Evolutionary conservation across 163 green algal genomes (phyloP).

Genomic region (Chlamydomonas reinhardtii): DNA sequence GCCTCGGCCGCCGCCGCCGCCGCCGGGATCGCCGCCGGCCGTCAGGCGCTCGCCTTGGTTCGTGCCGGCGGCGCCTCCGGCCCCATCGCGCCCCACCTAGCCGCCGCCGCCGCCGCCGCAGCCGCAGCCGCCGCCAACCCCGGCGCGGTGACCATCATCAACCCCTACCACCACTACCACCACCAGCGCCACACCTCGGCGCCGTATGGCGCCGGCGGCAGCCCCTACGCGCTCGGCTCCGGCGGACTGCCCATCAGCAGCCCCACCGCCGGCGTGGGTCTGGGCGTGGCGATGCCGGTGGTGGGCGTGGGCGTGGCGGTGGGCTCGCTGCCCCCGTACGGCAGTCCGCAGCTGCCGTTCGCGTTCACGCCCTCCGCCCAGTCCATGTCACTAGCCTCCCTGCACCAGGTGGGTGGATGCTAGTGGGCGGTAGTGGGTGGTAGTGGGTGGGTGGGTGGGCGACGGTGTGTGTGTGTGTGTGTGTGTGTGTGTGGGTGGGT

Average conservation of each 20-base stretch:
- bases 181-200: not conserved
- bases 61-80: too few species aligned
- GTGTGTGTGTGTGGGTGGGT: not conserved
- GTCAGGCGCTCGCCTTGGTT: too few species aligned
- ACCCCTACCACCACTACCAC: not conserved
- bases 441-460: too few species aligned
- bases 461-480: not conserved
- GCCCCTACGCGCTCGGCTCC: slow-evolving; percentile 4
- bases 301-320: slow-evolving; percentile 24
- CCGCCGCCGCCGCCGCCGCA: not conserved
- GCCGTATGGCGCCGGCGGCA: not conserved
- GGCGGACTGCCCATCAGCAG: not conserved
- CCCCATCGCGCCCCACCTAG: too few species aligned
- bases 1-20: too few species aligned
- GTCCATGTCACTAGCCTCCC: slow-evolving; percentile 19
- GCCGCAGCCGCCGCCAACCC: not conserved
- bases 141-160: not conserved
- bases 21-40: too few species aligned
- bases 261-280: too few species aligned
- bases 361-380: slow-evolving; percentile 81
- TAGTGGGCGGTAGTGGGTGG: too few species aligned
- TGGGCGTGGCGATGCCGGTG: slow-evolving; percentile 24
- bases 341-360: slow-evolving; percentile 87
- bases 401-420: slow-evolving; percentile 30
- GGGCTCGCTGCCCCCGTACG: slow-evolving; percentile 32